Evolutionary conservation across 2,329 filamentous ascomycete genomes (phyloP).

Genomic region (Xylariomycetidae sp.): DNA sequence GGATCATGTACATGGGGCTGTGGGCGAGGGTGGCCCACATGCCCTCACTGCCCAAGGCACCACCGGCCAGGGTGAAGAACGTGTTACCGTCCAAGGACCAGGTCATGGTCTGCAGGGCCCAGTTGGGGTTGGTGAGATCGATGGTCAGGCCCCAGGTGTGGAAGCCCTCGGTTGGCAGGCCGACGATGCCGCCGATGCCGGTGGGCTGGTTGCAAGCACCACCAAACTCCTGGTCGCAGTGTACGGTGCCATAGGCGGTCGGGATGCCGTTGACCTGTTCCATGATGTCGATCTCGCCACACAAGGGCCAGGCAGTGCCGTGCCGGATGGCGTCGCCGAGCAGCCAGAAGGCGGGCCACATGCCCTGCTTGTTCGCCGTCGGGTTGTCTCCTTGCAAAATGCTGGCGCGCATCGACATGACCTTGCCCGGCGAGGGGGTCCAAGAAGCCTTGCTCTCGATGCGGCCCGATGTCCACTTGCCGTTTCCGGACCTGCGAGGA

Average conservation of each 20-base stretch:
- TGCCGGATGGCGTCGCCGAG: slow-evolving; percentile 44
- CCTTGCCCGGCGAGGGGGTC: slow-evolving; percentile 38
- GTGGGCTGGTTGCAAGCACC: slow-evolving; percentile 46
- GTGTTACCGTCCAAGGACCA: slow-evolving; percentile 42
- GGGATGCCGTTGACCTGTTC: slow-evolving; percentile 47
- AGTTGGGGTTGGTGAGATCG: slow-evolving; percentile 40
- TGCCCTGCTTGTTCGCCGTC: slow-evolving; percentile 38
- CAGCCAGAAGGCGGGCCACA: slow-evolving; percentile 56
- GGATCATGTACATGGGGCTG: slow-evolving; percentile 41
- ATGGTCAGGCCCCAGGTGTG: slow-evolving; percentile 46
- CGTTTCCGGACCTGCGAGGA: slow-evolving; percentile 33
- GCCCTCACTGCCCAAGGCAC: slow-evolving; percentile 35
- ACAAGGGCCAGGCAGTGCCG: slow-evolving; percentile 44
- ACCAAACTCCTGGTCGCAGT: slow-evolving; percentile 41
- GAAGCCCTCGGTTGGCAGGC: slow-evolving; percentile 34
- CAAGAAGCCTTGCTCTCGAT: slow-evolving; percentile 44
- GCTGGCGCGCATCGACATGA: slow-evolving; percentile 39
- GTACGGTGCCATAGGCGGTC: slow-evolving; percentile 42
- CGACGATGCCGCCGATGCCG: slow-evolving; percentile 32
- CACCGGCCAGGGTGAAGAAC: slow-evolving; percentile 39
- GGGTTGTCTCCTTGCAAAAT: slow-evolving; percentile 41
- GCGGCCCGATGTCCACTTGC: slow-evolving; percentile 48
- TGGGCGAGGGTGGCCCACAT: slow-evolving; percentile 47
- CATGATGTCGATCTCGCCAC: slow-evolving; percentile 53
- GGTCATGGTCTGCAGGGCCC: slow-evolving; percentile 41